Percentiles rank a stretch among this genome's conserved stretches.
phyloP scores from a whole-genome alignment of 495 filamentous ascomycete genomes.

The Penicillium maclennaniae region DNA sequence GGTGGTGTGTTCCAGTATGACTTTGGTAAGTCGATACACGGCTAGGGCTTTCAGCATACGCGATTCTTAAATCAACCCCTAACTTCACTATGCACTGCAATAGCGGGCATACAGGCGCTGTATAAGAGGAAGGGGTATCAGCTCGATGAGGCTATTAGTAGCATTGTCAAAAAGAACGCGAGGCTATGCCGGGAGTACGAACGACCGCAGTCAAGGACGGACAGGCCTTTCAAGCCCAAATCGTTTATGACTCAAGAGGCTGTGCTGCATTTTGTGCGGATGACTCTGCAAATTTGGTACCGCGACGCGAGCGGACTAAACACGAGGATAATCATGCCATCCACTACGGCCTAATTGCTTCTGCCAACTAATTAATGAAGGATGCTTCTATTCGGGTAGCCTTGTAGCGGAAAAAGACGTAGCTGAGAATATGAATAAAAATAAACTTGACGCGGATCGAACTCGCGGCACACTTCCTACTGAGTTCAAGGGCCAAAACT shows the following conservation, averaged over 20 bases:
- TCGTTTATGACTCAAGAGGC: too few relatives aligned
- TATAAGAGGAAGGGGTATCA: constrained; percentile 14
- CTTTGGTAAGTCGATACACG: not conserved
- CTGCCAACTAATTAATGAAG: constrained; percentile 16
- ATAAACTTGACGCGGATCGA: too few relatives aligned
- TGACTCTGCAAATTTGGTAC: too few relatives aligned
- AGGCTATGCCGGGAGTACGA: not conserved
- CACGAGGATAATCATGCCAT: constrained; percentile 7
- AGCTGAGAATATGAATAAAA: too few relatives aligned
- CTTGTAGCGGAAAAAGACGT: not conserved
- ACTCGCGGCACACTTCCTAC: too few relatives aligned
- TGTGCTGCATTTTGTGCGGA: too few relatives aligned
- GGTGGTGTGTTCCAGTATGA: not conserved
- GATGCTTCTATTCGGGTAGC: constrained; percentile 2
- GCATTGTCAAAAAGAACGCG: constrained; percentile 8
- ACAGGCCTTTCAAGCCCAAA: not conserved
- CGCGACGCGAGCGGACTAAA: constrained; percentile 14
- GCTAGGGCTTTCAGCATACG: not conserved
- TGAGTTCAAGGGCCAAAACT: too few relatives aligned
- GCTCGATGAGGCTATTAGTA: constrained; percentile 2
- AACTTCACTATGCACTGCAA: not conserved
- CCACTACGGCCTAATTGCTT: constrained; percentile 16
- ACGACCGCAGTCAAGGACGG: not conserved
- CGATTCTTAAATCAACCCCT: not conserved
- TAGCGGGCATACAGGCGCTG: not conserved